Conservation (phyloP, 306 rosid genomes). For the Vigna angularis region DNA sequence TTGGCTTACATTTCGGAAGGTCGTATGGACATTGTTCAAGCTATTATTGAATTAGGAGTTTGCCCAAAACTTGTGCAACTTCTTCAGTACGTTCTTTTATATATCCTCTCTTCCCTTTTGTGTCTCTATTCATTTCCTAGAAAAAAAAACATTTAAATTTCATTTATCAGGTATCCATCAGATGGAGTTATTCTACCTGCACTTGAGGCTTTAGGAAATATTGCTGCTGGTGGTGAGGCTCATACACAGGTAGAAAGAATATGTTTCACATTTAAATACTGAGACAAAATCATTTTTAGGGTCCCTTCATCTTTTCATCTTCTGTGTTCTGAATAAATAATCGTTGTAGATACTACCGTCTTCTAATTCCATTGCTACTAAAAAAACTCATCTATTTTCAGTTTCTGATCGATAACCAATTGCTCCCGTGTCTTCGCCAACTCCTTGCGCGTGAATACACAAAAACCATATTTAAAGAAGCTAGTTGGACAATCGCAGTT, state of each 20-base stretch:
- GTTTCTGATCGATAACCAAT: background rate
- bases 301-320: background rate
- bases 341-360: too few species aligned
- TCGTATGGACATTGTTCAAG: conserved; percentile 63
- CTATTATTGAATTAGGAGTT: conserved; percentile 69
- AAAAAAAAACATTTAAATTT: background rate
- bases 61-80: conserved; percentile 43
- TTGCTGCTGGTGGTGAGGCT: background rate
- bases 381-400: background rate
- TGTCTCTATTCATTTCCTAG: too few species aligned
- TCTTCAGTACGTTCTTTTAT: background rate
- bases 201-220: background rate
- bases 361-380: background rate
- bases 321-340: background rate
- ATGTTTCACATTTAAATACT: background rate
- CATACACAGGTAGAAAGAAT: background rate
- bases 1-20: conserved; percentile 73
- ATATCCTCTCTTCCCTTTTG: background rate
- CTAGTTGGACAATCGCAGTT: background rate
- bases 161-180: background rate
- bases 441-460: background rate
- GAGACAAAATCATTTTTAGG: background rate
- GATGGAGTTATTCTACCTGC: background rate
- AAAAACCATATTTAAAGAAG: background rate
- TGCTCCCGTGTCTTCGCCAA: background rate